A percentile compares a stretch with the other conserved stretches of the same genome.
These are phyloP conservation scores for Cryptococcus hybrid DNA, from an alignment of 1,284 basidiomycete species.

Conservation along the genomic window DNA sequence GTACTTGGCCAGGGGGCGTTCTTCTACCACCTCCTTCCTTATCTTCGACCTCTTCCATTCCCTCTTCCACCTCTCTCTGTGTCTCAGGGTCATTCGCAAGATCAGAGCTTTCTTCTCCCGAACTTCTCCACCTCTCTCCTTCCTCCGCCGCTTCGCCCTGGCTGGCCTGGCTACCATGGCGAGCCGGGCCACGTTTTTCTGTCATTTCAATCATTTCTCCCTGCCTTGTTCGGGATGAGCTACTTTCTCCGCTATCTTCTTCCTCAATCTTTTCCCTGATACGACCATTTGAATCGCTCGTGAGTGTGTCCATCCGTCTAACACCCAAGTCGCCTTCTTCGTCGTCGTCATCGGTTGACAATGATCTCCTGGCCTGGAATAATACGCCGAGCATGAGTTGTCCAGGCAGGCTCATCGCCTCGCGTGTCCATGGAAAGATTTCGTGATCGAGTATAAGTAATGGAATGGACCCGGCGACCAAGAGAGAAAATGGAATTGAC, in stretches of 20 bases:
- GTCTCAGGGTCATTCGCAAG: not conserved
- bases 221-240: constrained; percentile 17
- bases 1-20: constrained; percentile 57
- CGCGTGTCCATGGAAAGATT: constrained; percentile 58
- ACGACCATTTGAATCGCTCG: constrained; percentile 11
- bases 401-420: constrained; percentile 64
- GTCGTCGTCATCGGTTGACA: constrained; percentile 67
- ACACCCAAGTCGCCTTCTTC: constrained; percentile 42
- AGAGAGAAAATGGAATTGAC: constrained; percentile 92
- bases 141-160: not conserved
- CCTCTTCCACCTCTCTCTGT: not conserved
- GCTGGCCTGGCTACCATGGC: constrained; percentile 11
- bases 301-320: constrained; percentile 16
- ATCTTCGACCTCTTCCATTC: constrained; percentile 6
- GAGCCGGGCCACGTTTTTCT: constrained; percentile 20
- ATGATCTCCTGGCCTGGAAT: constrained; percentile 66
- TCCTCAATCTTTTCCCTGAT: constrained; percentile 21
- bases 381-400: constrained; percentile 69
- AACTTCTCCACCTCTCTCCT: not conserved
- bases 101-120: constrained; percentile 4
- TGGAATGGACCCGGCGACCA: constrained; percentile 80
- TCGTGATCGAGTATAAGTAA: constrained; percentile 80
- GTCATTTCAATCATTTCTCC: constrained; percentile 33
- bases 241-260: constrained; percentile 21
- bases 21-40: constrained; percentile 32